A percentile compares a stretch with the other conserved stretches of the same genome.
These are phyloP conservation scores for Hawksworthiomyces lignivorus DNA, from an alignment of 2,329 filamentous ascomycete genomes.

Conservation along the genomic window DNA sequence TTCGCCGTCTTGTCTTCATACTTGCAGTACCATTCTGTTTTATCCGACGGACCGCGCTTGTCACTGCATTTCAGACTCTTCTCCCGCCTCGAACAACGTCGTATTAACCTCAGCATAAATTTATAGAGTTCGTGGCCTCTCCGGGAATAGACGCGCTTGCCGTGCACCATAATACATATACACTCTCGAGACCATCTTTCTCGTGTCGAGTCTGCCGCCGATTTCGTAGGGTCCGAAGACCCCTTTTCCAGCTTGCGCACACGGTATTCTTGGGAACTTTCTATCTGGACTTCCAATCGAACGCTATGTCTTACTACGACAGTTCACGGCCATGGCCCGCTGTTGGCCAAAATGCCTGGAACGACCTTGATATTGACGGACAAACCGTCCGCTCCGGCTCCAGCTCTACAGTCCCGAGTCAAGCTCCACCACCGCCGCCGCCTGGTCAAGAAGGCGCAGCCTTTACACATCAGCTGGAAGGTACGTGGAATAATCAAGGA, in stretches of 20 bases:
- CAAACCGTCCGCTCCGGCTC: constrained; percentile 24
- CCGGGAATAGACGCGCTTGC: no score
- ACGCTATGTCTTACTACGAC: constrained; percentile 23
- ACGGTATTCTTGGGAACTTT: not conserved
- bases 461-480: constrained; percentile 29
- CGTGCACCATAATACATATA: no score
- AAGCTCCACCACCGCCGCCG: constrained; percentile 20
- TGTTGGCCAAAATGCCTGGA: constrained; percentile 20
- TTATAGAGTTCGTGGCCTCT: no score
- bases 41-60: no score
- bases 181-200: not conserved
- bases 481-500: constrained; percentile 15
- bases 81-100: no score
- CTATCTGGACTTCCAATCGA: not conserved
- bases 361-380: constrained; percentile 19
- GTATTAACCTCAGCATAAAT: no score
- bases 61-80: no score
- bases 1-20: no score
- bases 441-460: constrained; percentile 17
- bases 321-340: constrained; percentile 21
- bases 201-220: not conserved
- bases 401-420: constrained; percentile 27
- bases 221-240: not conserved
- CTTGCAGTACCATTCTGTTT: no score
- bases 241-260: not conserved